Evolutionary conservation across 306 rosid genomes (phyloP).

Genomic region (Crotalaria pallida): DNA sequence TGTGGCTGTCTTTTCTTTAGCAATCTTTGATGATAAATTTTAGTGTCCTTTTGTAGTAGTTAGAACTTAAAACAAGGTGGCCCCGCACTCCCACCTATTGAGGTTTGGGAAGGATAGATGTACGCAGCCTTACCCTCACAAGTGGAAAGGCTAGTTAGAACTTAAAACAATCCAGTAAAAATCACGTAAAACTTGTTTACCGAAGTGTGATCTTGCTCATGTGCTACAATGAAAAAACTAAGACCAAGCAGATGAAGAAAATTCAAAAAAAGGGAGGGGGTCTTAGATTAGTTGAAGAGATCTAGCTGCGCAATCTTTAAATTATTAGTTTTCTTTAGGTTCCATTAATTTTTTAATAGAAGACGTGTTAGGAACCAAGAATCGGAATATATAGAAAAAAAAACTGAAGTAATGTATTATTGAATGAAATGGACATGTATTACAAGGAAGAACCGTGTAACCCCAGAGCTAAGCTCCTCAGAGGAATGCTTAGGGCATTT

Average conservation of each 20-base stretch:
- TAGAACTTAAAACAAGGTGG: background rate
- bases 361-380: too few species aligned
- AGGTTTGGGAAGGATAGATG: too few species aligned
- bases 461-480: too few species aligned
- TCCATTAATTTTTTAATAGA: slow-evolving; percentile 3
- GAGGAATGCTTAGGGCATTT: too few species aligned
- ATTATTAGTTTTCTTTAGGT: background rate
- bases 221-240: slow-evolving; percentile 12
- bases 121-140: too few species aligned
- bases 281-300: background rate
- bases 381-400: too few species aligned
- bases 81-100: too few species aligned
- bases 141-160: too few species aligned
- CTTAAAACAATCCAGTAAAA: background rate
- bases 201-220: background rate
- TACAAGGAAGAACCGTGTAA: too few species aligned
- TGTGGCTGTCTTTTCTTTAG: slow-evolving; percentile 17
- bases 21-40: background rate
- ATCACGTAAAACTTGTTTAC: slow-evolving; percentile 17
- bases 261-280: slow-evolving; percentile 9
- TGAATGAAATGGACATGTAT: too few species aligned
- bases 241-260: slow-evolving; percentile 23
- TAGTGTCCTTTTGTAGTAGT: background rate
- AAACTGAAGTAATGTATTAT: too few species aligned
- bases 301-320: background rate